Evolutionary conservation across 768 basidiomycete genomes (phyloP).

Genomic region (Boletus vinaceobasis): DNA sequence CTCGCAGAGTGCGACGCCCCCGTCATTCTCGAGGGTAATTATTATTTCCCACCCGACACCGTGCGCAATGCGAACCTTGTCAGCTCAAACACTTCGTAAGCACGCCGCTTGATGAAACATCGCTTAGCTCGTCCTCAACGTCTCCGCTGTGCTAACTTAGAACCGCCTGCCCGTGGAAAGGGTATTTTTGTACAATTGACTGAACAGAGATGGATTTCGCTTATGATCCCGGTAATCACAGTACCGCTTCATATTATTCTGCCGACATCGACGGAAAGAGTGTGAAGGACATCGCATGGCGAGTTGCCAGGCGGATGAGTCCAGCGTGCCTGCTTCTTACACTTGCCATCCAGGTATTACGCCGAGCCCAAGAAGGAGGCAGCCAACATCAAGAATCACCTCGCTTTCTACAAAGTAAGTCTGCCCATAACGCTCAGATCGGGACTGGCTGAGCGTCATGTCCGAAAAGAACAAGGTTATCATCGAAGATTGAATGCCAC

Average conservation of each 20-base stretch:
- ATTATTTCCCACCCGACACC: slow-evolving; percentile 66
- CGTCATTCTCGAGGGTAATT: slow-evolving; percentile 60
- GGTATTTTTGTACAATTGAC: slow-evolving; percentile 38
- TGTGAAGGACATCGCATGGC: slow-evolving; percentile 68
- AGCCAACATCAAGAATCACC: slow-evolving; percentile 56
- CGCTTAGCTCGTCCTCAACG: slow-evolving; percentile 3
- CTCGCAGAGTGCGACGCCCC: slow-evolving; percentile 60
- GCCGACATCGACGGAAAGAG: slow-evolving; percentile 45
- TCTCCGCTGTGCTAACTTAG: slow-evolving; percentile 28
- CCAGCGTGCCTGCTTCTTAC: background rate
- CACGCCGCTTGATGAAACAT: slow-evolving; percentile 3
- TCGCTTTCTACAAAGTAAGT: slow-evolving; percentile 77
- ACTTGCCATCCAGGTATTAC: slow-evolving; percentile 55
- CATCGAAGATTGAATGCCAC: slow-evolving; percentile 13
- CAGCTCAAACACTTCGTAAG: slow-evolving; percentile 53
- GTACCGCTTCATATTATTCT: slow-evolving; percentile 65
- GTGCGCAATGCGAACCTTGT: slow-evolving; percentile 46
- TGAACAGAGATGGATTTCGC: background rate
- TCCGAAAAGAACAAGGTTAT: slow-evolving; percentile 18
- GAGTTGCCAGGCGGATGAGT: slow-evolving; percentile 16
- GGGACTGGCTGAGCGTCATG: background rate
- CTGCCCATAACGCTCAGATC: background rate
- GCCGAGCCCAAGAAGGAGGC: slow-evolving; percentile 55
- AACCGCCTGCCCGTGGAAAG: slow-evolving; percentile 68
- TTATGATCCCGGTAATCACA: slow-evolving; percentile 23